These are phyloP conservation scores for Schwanniomyces occidentalis DNA, from an alignment of 805 yeast genomes.

Conservation along the genomic window DNA sequence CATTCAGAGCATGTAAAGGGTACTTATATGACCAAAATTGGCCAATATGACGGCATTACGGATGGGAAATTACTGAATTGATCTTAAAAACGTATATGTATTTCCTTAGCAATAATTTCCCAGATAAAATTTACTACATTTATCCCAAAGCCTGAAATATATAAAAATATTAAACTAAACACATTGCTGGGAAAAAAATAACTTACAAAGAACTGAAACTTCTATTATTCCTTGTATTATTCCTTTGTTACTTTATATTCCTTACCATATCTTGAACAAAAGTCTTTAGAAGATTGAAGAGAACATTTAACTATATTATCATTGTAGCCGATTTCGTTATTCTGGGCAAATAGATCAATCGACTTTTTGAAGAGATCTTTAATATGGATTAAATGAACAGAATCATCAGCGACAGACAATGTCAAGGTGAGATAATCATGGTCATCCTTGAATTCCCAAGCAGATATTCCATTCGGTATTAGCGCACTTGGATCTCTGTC, in stretches of 20 bases:
- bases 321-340: slow-evolving; percentile 10
- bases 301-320: slow-evolving; percentile 4
- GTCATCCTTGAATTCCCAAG: slow-evolving; percentile 22
- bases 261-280: slow-evolving; percentile 6
- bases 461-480: slow-evolving; percentile 36
- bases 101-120: too few relatives aligned
- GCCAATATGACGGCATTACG: too few relatives aligned
- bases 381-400: slow-evolving; percentile 33
- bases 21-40: too few relatives aligned
- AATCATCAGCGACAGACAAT: slow-evolving; percentile 35
- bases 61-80: too few relatives aligned
- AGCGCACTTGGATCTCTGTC: slow-evolving; percentile 22
- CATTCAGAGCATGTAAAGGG: too few relatives aligned
- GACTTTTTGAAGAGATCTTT: slow-evolving; percentile 22
- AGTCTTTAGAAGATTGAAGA: slow-evolving; percentile 5
- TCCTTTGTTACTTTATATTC: not conserved
- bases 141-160: too few relatives aligned
- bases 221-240: not conserved
- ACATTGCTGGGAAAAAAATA: too few relatives aligned
- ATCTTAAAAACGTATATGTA: too few relatives aligned
- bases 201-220: too few relatives aligned
- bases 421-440: slow-evolving; percentile 31
- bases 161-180: too few relatives aligned
- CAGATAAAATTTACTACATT: too few relatives aligned
- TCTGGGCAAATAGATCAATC: not conserved